Evolutionary conservation across 2,329 filamentous ascomycete species (phyloP).

Genomic region (Cytospora paraplurivora): DNA sequence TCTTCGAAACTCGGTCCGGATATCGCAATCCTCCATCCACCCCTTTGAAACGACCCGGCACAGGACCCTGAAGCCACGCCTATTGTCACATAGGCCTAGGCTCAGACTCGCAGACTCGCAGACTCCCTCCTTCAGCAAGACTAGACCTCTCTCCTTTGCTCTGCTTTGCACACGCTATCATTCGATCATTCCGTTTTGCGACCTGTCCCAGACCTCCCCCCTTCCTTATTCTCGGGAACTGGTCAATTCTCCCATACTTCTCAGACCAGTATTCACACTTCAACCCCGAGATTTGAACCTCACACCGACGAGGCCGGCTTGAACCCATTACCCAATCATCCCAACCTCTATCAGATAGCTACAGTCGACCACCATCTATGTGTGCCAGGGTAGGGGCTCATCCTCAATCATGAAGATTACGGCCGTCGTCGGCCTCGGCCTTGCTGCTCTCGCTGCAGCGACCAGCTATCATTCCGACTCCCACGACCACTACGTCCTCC

Average conservation of each 20-base stretch:
- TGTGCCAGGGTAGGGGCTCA: slow-evolving; percentile 2
- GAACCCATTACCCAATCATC: neutral
- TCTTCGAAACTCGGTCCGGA: slow-evolving; percentile 2
- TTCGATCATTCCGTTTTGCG: neutral
- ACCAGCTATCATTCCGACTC: slow-evolving; percentile 65
- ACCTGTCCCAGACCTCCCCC: neutral
- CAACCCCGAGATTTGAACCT: neutral
- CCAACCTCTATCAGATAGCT: neutral
- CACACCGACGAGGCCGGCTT: neutral
- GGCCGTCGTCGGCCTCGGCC: slow-evolving; percentile 49
- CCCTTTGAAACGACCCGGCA: slow-evolving; percentile 20
- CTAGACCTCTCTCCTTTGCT: neutral
- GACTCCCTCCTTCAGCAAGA: neutral
- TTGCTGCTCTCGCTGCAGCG: slow-evolving; percentile 54
- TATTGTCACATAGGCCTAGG: slow-evolving; percentile 16
- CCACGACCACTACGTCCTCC: slow-evolving; percentile 94
- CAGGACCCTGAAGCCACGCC: slow-evolving; percentile 20
- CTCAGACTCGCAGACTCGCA: neutral
- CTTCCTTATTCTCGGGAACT: neutral
- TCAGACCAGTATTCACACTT: neutral
- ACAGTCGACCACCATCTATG: slow-evolving; percentile 11
- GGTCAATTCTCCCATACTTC: neutral
- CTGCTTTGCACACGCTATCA: neutral
- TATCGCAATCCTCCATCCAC: slow-evolving; percentile 19
- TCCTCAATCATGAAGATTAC: slow-evolving; percentile 50